Evolutionary conservation across 163 green algal species (phyloP), one percentile per base, ranked within the genome.

Genomic region (Picocystis sp.): DNA sequence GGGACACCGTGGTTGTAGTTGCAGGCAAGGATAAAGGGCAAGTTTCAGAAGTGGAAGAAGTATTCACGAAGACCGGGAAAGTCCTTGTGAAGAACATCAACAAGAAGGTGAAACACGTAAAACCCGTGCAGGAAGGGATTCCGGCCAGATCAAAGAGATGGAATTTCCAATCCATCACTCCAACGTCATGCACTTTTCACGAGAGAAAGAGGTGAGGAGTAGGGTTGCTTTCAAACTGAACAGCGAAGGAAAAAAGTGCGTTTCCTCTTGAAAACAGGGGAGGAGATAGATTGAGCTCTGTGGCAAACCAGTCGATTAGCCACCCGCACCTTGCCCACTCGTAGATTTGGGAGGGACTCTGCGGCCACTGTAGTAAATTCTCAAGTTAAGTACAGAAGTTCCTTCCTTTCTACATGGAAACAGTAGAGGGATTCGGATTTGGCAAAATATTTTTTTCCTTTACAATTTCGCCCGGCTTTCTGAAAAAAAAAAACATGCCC

Each of bases 131-230:
- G 22, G 55, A 82, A 57, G 63, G 58, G 87, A 95, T 73, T 60
- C 70, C 23, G 90, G 88, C 12, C 63, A 84, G 56, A 90, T 94
- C 29, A 73, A 50, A 43, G 56, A 53, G 34, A 52, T 66, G 45
- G 87, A 96, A 73, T 82, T 75, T 33, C 83, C 88, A 3, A 79
- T 99, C 22, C 79, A 94, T 66, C 81, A 92, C 65, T 92, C 77
- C 47, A 99, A 99, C 65, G 90, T 96, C 24, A 88, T 91, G 76
- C 79, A 86, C 58, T 98, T 86, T 62, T 91, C 74, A 41, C 76
- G 81, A 52, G 57, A 72, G 55, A 55, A 87, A 64, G 60, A 82
- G 47, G 63, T 81, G n/a, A 55, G 71, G 22, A 83, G 65, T 46
- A 70, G 86, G 22, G 63, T 94, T 3, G 82, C 73, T 2, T 61